phyloP scores from a whole-genome alignment of 208 protist genomes.

The Crithidia expoeki region DNA sequence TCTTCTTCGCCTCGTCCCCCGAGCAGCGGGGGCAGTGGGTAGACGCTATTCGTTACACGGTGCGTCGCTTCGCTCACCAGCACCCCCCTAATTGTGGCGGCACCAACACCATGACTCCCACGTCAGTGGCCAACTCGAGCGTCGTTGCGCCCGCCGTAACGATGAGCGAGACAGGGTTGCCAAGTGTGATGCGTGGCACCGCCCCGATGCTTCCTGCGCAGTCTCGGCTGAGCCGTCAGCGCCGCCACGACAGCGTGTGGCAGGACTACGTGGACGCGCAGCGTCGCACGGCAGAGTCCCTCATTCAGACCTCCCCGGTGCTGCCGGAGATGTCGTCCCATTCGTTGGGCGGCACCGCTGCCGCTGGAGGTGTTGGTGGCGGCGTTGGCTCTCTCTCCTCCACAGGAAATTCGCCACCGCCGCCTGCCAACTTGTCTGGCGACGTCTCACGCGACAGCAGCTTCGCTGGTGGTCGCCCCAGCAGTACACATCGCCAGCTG shows the following conservation, averaged over 20 bases:
- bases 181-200: constrained; percentile 25
- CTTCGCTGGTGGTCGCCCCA: constrained; percentile 23
- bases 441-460: constrained; percentile 26
- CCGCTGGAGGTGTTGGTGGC: not conserved
- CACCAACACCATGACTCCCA: not conserved
- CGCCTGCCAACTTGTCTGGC: constrained; percentile 10
- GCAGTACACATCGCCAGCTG: constrained; percentile 34
- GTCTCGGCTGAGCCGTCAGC: constrained; percentile 65
- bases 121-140: not conserved
- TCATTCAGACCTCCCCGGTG: constrained; percentile 4
- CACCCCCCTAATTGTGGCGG: constrained; percentile 1
- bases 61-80: constrained; percentile 30
- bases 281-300: constrained; percentile 20
- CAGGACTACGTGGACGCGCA: constrained; percentile 45
- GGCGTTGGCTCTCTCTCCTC: constrained; percentile 10
- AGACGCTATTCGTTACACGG: constrained; percentile 61
- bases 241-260: constrained; percentile 40
- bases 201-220: constrained; percentile 38
- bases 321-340: constrained; percentile 3
- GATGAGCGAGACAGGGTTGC: constrained; percentile 18
- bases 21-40: constrained; percentile 86
- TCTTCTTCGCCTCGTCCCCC: constrained; percentile 64
- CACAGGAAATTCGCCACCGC: constrained; percentile 9
- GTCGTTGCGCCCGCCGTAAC: not conserved
- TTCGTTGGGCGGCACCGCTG: constrained; percentile 1